A percentile compares a stretch with the other conserved stretches of the same genome.
phyloP scores from a whole-genome alignment of 1,284 basidiomycete species.

The Sanghuangporus sanghuang region DNA sequence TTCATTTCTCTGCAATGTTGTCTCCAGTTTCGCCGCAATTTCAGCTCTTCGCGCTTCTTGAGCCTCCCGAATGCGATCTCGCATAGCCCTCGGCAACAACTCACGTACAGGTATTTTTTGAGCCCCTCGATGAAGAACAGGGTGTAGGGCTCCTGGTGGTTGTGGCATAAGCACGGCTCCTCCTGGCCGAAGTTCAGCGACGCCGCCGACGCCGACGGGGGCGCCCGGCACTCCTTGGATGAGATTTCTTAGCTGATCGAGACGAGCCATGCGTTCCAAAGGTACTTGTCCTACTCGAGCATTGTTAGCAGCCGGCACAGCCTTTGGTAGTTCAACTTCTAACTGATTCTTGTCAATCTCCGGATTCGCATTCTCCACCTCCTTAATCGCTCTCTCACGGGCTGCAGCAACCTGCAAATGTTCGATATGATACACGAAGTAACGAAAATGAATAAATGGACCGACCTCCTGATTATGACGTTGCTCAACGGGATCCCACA shows the following conservation, averaged over 20 bases:
- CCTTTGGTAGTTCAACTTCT: conserved; percentile 47
- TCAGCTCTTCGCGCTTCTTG: not conserved
- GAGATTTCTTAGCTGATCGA: not conserved
- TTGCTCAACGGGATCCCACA: conserved; percentile 69
- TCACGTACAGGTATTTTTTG: too few species aligned
- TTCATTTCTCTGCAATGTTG: not conserved
- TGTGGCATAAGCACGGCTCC: too few species aligned
- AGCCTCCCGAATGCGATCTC: not conserved
- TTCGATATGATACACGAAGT: not conserved
- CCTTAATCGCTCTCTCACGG: conserved; percentile 55
- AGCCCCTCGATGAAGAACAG: too few species aligned
- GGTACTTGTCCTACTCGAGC: not conserved
- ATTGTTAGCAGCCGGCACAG: not conserved
- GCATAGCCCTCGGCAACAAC: not conserved
- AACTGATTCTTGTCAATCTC: conserved; percentile 50
- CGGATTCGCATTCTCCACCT: conserved; percentile 52
- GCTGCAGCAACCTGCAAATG: conserved; percentile 59
- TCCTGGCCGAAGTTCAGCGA: too few species aligned
- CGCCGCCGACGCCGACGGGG: not conserved
- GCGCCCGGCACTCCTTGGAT: not conserved
- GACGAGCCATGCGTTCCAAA: not conserved
- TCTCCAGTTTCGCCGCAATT: not conserved
- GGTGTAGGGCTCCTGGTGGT: too few species aligned
- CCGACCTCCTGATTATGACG: conserved; percentile 62
- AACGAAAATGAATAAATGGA: conserved; percentile 9